Evolutionary conservation across 768 basidiomycete species (phyloP).

Genomic region (Mycena sanguinolenta): DNA sequence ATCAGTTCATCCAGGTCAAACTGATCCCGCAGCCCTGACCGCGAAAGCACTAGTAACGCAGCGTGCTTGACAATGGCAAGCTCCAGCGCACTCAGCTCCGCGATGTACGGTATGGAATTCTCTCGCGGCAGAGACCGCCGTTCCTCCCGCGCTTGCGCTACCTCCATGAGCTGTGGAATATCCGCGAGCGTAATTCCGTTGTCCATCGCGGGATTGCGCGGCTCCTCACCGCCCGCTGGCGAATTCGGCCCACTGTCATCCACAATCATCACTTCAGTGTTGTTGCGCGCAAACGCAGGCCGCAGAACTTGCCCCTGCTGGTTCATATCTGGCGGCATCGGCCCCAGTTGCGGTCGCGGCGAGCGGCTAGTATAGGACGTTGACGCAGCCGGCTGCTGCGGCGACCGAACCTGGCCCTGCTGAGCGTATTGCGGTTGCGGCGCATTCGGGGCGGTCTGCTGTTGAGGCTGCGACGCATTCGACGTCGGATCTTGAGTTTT

Average conservation of each 20-base stretch:
- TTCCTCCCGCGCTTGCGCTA: slow-evolving; percentile 90
- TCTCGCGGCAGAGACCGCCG: slow-evolving; percentile 85
- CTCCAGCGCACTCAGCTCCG: slow-evolving; percentile 87
- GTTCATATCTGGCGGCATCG: slow-evolving; percentile 54
- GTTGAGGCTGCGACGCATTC: slow-evolving; percentile 52
- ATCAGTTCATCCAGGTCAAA: slow-evolving; percentile 94
- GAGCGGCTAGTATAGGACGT: slow-evolving; percentile 46
- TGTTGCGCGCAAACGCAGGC: slow-evolving; percentile 81
- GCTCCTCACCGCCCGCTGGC: slow-evolving; percentile 65
- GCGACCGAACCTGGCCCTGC: slow-evolving; percentile 51
- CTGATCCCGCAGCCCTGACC: slow-evolving; percentile 83
- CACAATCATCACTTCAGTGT: slow-evolving; percentile 90
- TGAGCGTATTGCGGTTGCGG: slow-evolving; percentile 49
- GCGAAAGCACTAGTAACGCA: slow-evolving; percentile 83
- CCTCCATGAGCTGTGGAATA: slow-evolving; percentile 93
- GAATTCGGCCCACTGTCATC: slow-evolving; percentile 85
- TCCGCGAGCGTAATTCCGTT: slow-evolving; percentile 95
- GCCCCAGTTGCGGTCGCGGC: slow-evolving; percentile 54
- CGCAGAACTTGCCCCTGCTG: slow-evolving; percentile 67
- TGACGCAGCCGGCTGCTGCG: slow-evolving; percentile 43
- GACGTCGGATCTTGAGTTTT: slow-evolving; percentile 60
- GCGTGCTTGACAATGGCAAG: slow-evolving; percentile 93
- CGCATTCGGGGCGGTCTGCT: slow-evolving; percentile 39
- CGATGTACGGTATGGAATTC: slow-evolving; percentile 85
- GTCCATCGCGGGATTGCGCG: slow-evolving; percentile 59